These are phyloP conservation scores for Fonsecaea nubica DNA, from an alignment of 2,329 filamentous ascomycete genomes.

Conservation along the genomic window DNA sequence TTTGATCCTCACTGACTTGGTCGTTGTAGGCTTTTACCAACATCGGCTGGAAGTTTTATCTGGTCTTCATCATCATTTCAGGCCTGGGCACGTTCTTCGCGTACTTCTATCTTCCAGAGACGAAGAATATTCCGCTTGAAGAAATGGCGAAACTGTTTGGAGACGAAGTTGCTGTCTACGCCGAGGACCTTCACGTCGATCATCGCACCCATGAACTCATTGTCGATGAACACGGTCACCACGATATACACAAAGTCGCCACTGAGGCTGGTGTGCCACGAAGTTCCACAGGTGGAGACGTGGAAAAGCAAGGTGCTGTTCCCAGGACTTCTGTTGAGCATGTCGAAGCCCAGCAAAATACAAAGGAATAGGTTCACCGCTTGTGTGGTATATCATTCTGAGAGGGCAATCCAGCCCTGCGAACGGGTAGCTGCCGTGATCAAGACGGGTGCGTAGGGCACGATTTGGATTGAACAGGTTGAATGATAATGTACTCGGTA, in stretches of 20 bases:
- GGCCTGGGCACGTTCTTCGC: conserved; percentile 19
- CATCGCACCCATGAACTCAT: conserved; percentile 27
- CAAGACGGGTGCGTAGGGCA: not conserved
- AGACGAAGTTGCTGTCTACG: conserved; percentile 26
- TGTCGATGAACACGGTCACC: conserved; percentile 22
- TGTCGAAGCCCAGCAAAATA: conserved; percentile 4
- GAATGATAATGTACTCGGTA: not conserved
- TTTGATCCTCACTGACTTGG: not conserved
- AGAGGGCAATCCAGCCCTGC: not conserved
- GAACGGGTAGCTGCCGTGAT: not conserved
- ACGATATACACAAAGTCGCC: conserved; percentile 10
- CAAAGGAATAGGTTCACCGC: not conserved
- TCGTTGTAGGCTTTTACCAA: conserved; percentile 41
- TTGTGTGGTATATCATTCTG: not conserved
- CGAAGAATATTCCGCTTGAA: conserved; percentile 45
- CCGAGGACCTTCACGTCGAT: conserved; percentile 28
- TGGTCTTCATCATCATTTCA: conserved; percentile 38
- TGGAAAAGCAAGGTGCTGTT: conserved; percentile 10
- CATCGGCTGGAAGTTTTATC: conserved; percentile 46
- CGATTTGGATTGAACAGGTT: not conserved
- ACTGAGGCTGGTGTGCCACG: conserved; percentile 17
- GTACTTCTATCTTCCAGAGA: conserved; percentile 40
- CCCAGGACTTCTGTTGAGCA: conserved; percentile 8
- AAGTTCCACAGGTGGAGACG: conserved; percentile 3
- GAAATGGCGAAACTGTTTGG: conserved; percentile 47